Evolutionary conservation across 179 eudicot genomes (phyloP), one percentile per base, ranked within the genome.

Genomic region (Heliamphora pulchella): DNA sequence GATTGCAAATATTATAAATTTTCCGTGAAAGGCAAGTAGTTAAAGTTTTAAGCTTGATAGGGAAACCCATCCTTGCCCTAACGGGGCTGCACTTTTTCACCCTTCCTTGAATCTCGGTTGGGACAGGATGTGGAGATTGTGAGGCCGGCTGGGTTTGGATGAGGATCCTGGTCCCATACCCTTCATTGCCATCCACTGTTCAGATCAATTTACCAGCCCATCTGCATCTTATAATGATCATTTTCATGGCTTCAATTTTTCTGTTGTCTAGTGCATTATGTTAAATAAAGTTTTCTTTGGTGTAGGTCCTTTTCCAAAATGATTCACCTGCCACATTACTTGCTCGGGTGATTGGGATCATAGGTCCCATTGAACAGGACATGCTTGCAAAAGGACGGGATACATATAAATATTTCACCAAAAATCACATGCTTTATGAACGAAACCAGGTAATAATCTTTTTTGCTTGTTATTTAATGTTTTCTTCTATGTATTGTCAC

Each of bases 311-410:
- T 79, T 96, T 96, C 88, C 99, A 94, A 88, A 96, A 96, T 71
- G 99, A 96, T 89, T 92, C 99, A 50, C 93, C 98, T 48, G 99
- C 98, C 57, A 96, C 98, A 50, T 89, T 96, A 83, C 92, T 96
- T 85, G 92, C 98, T 77, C 93, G 99, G 74, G 97, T 96, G 53
- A 89, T 96, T 81, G 98, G 98, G 71, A 94, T 96, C 69, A 88
- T 96, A 47, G 89, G 98, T 78, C 89, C 91, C 22, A 87, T 96
- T 84, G 93, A 90, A 78, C 99, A 91, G 83, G 89, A 71, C 51
- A 87, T 96, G 97, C 97, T 96, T 83, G 96, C 92, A 51, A 94
- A 92, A 88, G 99, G 99, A 83, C 87, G 89, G 57, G 99, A 96
- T 82, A 88, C 98, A 43, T 94, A 91, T 88, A 94, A 96, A 84